Conservation (phyloP, 2,329 filamentous ascomycete genomes). For the Arthroderma sp. region DNA sequence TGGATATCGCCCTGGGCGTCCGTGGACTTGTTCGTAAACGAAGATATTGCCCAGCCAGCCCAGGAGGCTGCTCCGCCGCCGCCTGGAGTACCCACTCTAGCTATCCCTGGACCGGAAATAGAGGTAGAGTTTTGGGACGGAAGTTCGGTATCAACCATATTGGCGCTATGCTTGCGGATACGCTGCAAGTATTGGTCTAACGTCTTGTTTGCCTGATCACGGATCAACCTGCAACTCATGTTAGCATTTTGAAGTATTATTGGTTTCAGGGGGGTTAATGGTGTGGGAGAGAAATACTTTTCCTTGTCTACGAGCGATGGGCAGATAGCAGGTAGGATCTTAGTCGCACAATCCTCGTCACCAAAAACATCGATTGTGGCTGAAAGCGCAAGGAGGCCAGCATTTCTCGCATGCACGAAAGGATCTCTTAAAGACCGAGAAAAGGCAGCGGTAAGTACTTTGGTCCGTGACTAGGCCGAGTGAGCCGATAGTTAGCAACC, state of each 20-base stretch:
- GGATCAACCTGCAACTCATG: conserved; percentile 46
- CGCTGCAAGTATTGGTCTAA: conserved; percentile 74
- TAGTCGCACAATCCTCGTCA: conserved; percentile 77
- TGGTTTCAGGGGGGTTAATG: background rate
- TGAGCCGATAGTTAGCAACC: background rate
- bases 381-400: conserved; percentile 69
- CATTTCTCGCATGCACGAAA: conserved; percentile 87
- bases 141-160: conserved; percentile 67
- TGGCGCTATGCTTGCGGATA: conserved; percentile 62
- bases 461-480: conserved; percentile 53
- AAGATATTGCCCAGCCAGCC: conserved; percentile 97
- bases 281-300: conserved; percentile 40
- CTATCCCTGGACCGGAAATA: conserved; percentile 34
- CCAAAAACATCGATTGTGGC: conserved; percentile 77
- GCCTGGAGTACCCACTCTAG: conserved; percentile 70
- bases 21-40: conserved; percentile 88
- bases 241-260: background rate
- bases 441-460: conserved; percentile 88
- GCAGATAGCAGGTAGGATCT: conserved; percentile 72
- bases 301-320: conserved; percentile 86
- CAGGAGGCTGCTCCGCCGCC: conserved; percentile 51
- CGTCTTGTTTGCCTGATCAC: conserved; percentile 82
- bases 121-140: conserved; percentile 48
- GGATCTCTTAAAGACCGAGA: conserved; percentile 79
- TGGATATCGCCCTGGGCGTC: conserved; percentile 78